Evolutionary conservation across 306 rosid genomes (phyloP).

Genomic region (Fragaria vesca): DNA sequence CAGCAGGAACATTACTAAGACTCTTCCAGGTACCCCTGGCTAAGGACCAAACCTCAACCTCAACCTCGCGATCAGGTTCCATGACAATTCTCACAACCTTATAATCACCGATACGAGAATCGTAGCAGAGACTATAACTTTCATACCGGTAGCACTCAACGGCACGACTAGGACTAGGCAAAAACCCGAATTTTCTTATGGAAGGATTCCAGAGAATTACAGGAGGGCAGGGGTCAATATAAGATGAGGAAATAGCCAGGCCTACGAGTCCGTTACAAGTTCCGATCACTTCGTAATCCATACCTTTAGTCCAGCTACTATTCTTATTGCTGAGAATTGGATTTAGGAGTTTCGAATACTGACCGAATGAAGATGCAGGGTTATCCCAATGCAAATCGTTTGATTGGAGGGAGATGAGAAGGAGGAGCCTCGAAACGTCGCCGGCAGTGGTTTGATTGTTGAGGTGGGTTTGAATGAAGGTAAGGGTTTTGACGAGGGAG

Average conservation of each 20-base stretch:
- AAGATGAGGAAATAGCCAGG: neutral
- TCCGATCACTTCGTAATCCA: neutral
- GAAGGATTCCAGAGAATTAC: neutral
- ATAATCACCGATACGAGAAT: neutral
- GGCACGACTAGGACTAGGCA: neutral
- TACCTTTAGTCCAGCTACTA: neutral
- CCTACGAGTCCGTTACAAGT: neutral
- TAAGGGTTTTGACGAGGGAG: neutral
- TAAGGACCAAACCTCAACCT: slow-evolving; percentile 8
- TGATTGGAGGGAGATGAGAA: neutral
- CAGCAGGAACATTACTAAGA: neutral
- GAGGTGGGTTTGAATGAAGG: neutral
- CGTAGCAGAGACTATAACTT: neutral
- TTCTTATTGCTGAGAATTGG: neutral
- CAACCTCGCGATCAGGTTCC: neutral
- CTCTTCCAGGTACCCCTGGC: neutral
- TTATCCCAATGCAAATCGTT: neutral
- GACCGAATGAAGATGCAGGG: neutral
- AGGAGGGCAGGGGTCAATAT: neutral
- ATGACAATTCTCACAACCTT: neutral
- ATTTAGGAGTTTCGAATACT: neutral
- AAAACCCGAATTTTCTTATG: neutral
- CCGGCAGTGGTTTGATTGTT: neutral
- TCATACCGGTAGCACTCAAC: neutral
- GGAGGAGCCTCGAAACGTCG: neutral